A percentile compares a stretch with the other conserved stretches of the same genome.
Conservation (phyloP, 164 flowering plant species). For the Echeveria elegans region DNA sequence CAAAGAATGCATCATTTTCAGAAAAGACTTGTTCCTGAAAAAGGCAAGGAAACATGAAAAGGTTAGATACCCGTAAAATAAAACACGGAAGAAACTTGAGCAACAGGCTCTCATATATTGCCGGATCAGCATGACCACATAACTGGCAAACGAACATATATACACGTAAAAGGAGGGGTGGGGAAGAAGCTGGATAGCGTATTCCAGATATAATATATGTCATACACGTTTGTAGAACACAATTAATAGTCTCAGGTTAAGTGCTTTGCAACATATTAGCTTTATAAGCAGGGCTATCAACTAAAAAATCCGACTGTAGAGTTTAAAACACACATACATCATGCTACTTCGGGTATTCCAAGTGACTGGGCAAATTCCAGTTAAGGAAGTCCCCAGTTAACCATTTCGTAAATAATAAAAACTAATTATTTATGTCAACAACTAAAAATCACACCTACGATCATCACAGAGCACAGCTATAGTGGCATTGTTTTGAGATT, state of each 20-base stretch:
- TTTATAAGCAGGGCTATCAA: not conserved
- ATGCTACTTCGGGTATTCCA: not conserved
- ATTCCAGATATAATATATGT: not conserved
- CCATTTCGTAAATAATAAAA: not conserved
- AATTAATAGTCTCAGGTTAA: no score
- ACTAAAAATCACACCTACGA: no score
- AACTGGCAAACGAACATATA: no score
- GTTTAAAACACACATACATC: not conserved
- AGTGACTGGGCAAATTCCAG: not conserved
- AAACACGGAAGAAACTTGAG: not conserved
- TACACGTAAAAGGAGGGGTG: no score
- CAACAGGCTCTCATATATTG: not conserved
- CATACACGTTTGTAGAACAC: not conserved
- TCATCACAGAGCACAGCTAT: no score
- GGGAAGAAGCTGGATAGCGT: not conserved
- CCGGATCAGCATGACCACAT: not conserved
- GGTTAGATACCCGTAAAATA: not conserved
- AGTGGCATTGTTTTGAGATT: no score
- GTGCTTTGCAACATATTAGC: not conserved
- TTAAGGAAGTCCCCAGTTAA: not conserved
- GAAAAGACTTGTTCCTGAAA: slow-evolving; percentile 87
- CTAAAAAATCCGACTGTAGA: not conserved
- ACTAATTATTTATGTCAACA: not conserved
- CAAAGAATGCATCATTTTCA: slow-evolving; percentile 91
- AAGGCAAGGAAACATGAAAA: not conserved